Conservation (phyloP, 2,329 filamentous ascomycete genomes). For the Malbranchea zuffiana region DNA sequence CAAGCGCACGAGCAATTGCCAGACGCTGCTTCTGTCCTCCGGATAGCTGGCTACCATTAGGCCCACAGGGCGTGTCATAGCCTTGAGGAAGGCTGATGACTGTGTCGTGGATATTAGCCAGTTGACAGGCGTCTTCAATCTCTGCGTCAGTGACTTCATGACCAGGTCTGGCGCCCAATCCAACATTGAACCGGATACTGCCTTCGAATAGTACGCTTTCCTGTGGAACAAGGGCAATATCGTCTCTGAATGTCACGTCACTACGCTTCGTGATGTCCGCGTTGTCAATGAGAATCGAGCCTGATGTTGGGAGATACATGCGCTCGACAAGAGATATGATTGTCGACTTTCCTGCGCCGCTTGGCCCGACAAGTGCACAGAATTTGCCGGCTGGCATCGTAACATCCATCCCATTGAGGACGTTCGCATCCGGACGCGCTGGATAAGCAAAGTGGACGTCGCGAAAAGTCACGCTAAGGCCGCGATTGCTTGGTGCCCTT, state of each 20-base stretch:
- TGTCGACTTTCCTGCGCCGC: conserved; percentile 63
- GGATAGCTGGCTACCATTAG: conserved; percentile 48
- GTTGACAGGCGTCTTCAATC: conserved; percentile 50
- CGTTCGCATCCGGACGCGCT: conserved; percentile 48
- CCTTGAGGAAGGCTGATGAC: conserved; percentile 39
- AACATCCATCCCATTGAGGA: conserved; percentile 48
- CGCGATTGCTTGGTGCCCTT: conserved; percentile 21
- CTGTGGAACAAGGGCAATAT: conserved; percentile 65
- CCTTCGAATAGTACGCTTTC: conserved; percentile 69
- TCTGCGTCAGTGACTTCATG: conserved; percentile 54
- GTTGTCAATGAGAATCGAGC: conserved; percentile 57
- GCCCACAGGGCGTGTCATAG: conserved; percentile 36
- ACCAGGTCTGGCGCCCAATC: conserved; percentile 47
- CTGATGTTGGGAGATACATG: conserved; percentile 57
- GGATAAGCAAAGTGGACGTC: conserved; percentile 57
- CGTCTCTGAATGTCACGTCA: conserved; percentile 55
- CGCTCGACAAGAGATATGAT: conserved; percentile 64
- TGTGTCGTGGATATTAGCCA: conserved; percentile 54
- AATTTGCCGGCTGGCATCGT: conserved; percentile 38
- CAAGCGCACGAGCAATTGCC: conserved; percentile 42
- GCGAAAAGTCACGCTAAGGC: conserved; percentile 42
- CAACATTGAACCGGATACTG: conserved; percentile 60
- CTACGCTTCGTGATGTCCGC: conserved; percentile 60
- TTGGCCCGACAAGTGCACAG: conserved; percentile 54
- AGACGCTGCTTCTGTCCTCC: conserved; percentile 45